Percentiles rank a stretch among this genome's conserved stretches.
phyloP scores from a whole-genome alignment of 768 basidiomycete genomes.

The Tylopilus sp. region DNA sequence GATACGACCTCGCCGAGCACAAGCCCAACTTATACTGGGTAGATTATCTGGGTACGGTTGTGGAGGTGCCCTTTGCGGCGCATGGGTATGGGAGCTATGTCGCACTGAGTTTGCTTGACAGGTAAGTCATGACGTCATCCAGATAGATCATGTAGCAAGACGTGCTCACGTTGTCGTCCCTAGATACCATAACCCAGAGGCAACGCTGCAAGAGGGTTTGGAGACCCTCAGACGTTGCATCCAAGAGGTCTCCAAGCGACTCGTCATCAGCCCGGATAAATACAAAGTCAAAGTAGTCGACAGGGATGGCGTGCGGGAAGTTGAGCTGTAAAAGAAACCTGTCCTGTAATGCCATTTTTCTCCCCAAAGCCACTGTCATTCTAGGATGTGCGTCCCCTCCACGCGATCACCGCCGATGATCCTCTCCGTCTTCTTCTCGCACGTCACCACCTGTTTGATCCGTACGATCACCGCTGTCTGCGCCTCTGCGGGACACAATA shows the following conservation, averaged over 20 bases:
- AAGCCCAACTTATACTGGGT: conserved; percentile 89
- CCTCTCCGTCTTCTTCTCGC: conserved; percentile 50
- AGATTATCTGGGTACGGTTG: conserved; percentile 91
- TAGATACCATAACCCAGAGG: conserved; percentile 91
- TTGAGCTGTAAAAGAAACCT: conserved; percentile 52
- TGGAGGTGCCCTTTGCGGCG: conserved; percentile 86
- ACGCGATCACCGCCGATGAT: conserved; percentile 53
- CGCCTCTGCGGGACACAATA: conserved; percentile 5
- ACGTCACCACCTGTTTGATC: conserved; percentile 41
- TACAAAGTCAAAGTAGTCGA: conserved; percentile 93
- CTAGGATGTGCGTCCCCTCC: conserved; percentile 24
- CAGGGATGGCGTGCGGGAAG: conserved; percentile 82
- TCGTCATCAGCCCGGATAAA: conserved; percentile 73
- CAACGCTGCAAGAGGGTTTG: conserved; percentile 80
- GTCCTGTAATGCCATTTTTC: conserved; percentile 6
- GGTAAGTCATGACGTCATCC: conserved; percentile 41
- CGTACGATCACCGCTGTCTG: conserved; percentile 25
- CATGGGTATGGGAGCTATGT: conserved; percentile 97
- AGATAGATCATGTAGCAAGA: background rate
- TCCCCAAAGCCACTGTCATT: conserved; percentile 11
- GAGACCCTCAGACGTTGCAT: conserved; percentile 83
- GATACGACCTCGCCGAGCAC: conserved; percentile 77
- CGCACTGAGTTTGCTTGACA: conserved; percentile 85
- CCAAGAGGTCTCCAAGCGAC: conserved; percentile 79
- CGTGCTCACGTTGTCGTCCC: background rate